Percentiles rank a stretch among this genome's conserved stretches.
phyloP scores from a whole-genome alignment of 306 rosid genomes.

The Citrullus amarus region DNA sequence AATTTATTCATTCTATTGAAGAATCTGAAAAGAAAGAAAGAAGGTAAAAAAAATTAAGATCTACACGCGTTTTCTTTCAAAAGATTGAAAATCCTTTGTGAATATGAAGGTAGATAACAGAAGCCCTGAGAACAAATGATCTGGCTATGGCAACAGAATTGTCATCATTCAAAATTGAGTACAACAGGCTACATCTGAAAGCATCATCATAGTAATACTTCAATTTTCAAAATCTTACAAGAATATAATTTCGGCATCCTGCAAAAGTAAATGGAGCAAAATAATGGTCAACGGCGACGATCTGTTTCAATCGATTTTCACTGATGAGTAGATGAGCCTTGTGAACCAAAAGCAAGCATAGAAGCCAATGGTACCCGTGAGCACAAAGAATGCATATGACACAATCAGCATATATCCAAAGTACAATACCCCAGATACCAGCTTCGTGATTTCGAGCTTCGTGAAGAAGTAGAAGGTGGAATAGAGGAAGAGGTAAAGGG shows the following conservation, averaged over 20 bases:
- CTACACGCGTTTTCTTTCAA: neutral
- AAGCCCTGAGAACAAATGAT: constrained; percentile 22
- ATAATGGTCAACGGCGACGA: constrained; percentile 4
- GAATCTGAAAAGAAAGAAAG: neutral
- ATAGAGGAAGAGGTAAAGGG: constrained; percentile 85
- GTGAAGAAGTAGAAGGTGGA: constrained; percentile 98
- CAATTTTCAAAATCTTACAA: constrained; percentile 51
- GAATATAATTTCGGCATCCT: constrained; percentile 4
- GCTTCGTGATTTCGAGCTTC: constrained; percentile 94
- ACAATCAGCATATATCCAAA: constrained; percentile 96
- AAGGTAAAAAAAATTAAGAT: neutral
- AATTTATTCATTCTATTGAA: neutral
- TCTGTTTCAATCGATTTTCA: constrained; percentile 56
- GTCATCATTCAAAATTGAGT: constrained; percentile 70
- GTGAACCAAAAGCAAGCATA: constrained; percentile 97
- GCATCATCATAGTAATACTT: constrained; percentile 23
- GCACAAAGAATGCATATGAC: constrained; percentile 86
- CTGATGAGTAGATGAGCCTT: constrained; percentile 95
- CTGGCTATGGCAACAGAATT: constrained; percentile 43
- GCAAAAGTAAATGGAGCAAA: constrained; percentile 8
- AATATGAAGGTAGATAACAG: neutral
- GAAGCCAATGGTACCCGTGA: constrained; percentile 93
- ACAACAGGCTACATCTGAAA: constrained; percentile 51
- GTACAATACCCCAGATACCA: constrained; percentile 70
- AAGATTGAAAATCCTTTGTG: neutral